Evolutionary conservation across 345 rosid genomes (phyloP), one percentile per base, ranked within the genome.

Genomic region (Brassica cretica): DNA sequence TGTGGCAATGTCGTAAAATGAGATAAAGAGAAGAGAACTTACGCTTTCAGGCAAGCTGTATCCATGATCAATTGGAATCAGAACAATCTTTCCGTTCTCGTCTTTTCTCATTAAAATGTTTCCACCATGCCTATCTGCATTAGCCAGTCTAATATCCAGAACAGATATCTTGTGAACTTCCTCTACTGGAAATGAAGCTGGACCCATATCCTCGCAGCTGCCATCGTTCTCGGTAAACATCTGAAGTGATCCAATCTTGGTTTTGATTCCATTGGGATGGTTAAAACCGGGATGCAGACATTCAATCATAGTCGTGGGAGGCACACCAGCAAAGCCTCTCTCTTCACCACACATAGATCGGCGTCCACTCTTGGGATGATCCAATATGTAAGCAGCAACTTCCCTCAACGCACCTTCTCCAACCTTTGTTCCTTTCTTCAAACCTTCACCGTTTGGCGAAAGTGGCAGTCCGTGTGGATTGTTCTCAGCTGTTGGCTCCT

Each of bases 151-250:
- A 59, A 93, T 86, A 82, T 93, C 98, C 82, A 89, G 53, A 58
- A 93, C 96, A 7, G 93, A 86, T 6, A 93, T 93, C 85, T 91
- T 93, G 78, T 93, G 98, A 58, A 91, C 97, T 84, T 93, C 95
- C 10, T 88, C 85, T 4, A 86, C 82, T 0, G 98, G 97, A 76
- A 93, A 93, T 68, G 83, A 82, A 60, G 78, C 66, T 19, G 97
- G 93, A 46, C 98, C 97, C 86, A 90, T 86, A 71, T 93, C 97
- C 82, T 93, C 98, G 77, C 97, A 93, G 64, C 97, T 93, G 44
- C 97, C 98, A 49, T 70, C 64, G 15, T 91, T 93, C 81, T 89
- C 83, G 25, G 88, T 59, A 72, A 89, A 93, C 93, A 87, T 89
- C 82, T 93, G 98, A 77, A 93, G 72, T 3, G 98, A 93, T 3